These are phyloP conservation scores for Calcarisporium arbuscula DNA, from an alignment of 2,329 filamentous ascomycete species.

Conservation along the genomic window DNA sequence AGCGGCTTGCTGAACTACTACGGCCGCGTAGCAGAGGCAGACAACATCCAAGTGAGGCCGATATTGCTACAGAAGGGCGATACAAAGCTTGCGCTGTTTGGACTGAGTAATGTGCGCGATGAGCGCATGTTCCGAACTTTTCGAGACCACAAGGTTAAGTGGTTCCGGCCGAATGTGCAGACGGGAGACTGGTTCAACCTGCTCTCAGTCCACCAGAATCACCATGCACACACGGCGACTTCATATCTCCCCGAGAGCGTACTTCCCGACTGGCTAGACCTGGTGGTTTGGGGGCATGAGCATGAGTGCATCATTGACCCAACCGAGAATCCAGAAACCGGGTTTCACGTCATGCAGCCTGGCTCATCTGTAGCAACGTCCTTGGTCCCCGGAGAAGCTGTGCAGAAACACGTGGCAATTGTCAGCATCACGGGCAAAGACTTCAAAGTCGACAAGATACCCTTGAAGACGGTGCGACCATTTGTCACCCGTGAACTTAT, in stretches of 20 bases:
- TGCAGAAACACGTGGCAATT: conserved; percentile 84
- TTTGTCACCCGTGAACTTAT: conserved; percentile 83
- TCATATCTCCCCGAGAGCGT: conserved; percentile 94
- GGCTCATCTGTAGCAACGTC: conserved; percentile 96
- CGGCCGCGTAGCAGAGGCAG: conserved; percentile 81
- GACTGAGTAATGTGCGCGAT: conserved; percentile 91
- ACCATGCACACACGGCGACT: conserved; percentile 84
- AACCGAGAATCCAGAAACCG: conserved; percentile 72
- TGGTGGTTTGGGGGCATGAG: conserved; percentile 95
- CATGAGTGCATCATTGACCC: conserved; percentile 94
- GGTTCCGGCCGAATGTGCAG: conserved; percentile 76
- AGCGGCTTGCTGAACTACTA: conserved; percentile 95
- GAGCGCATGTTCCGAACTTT: conserved; percentile 94
- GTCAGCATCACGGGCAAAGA: conserved; percentile 76
- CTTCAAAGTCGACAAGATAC: conserved; percentile 73
- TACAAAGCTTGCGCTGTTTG: conserved; percentile 89
- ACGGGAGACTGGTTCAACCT: conserved; percentile 92
- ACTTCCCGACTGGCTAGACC: conserved; percentile 81
- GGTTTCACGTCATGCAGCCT: conserved; percentile 94
- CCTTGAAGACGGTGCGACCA: conserved; percentile 81
- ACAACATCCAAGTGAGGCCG: conserved; percentile 89
- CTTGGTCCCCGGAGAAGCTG: conserved; percentile 80
- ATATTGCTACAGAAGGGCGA: conserved; percentile 87
- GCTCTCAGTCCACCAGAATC: conserved; percentile 93
- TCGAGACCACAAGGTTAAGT: conserved; percentile 86